Conservation (phyloP, 495 filamentous ascomycete species). For the Patellaria atrata region DNA sequence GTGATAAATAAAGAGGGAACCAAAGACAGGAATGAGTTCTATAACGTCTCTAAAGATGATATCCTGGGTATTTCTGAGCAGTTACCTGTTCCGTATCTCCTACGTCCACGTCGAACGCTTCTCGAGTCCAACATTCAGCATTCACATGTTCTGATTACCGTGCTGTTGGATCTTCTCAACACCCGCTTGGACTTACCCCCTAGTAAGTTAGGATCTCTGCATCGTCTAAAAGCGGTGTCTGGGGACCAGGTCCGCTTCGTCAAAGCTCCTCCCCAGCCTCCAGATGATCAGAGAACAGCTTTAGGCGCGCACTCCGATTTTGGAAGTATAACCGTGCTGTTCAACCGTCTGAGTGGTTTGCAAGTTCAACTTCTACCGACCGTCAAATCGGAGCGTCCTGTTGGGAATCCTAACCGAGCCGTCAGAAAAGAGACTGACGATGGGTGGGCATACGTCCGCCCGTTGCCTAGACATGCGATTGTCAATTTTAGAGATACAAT, state of each 20-base stretch:
- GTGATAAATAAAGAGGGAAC: conserved; percentile 40
- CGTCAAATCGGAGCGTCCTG: not conserved
- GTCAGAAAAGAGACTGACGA: conserved; percentile 28
- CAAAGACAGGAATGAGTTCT: conserved; percentile 42
- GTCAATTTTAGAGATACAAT: conserved; percentile 54
- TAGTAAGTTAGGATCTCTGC: conserved; percentile 29
- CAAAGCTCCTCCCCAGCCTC: conserved; percentile 32
- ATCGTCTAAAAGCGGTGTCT: conserved; percentile 34
- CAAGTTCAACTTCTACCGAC: conserved; percentile 33
- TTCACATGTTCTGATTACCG: conserved; percentile 35
- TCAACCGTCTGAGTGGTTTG: conserved; percentile 46
- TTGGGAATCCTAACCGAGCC: too few species aligned
- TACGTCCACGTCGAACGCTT: conserved; percentile 27
- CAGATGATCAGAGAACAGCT: conserved; percentile 28
- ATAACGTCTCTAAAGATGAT: conserved; percentile 37
- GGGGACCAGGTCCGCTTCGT: conserved; percentile 49
- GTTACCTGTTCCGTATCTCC: conserved; percentile 33
- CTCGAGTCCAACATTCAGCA: conserved; percentile 34
- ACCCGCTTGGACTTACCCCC: conserved; percentile 35
- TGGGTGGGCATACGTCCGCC: conserved; percentile 46
- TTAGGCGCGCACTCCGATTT: conserved; percentile 41
- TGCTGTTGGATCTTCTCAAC: conserved; percentile 38
- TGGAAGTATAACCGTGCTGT: conserved; percentile 41
- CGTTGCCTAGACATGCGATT: conserved; percentile 41
- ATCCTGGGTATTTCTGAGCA: conserved; percentile 32